Evolutionary conservation across 1,139 yeast genomes (phyloP).

Genomic region (Suhomyces chickasaworum): DNA sequence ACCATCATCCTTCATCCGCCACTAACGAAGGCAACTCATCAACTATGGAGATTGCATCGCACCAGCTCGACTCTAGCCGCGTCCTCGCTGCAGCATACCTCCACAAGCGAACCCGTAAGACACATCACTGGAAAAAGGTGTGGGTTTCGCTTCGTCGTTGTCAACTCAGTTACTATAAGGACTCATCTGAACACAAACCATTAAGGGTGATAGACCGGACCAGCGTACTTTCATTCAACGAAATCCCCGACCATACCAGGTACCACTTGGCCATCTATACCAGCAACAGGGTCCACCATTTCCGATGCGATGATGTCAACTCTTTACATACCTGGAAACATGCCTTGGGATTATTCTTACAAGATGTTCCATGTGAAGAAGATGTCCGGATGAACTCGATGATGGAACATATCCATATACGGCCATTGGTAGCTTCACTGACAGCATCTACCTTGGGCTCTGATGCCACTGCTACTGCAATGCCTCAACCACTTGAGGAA

Average conservation of each 20-base stretch:
- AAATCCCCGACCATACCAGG: constrained; percentile 36
- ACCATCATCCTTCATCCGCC: neutral
- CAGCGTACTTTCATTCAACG: constrained; percentile 25
- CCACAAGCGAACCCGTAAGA: constrained; percentile 26
- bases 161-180: constrained; percentile 61
- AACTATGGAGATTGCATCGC: neutral
- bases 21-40: no score
- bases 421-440: neutral
- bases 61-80: constrained; percentile 4
- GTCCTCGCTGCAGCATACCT: constrained; percentile 17
- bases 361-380: constrained; percentile 2
- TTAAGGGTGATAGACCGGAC: constrained; percentile 41
- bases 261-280: constrained; percentile 47
- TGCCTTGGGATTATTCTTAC: constrained; percentile 31
- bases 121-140: constrained; percentile 47
- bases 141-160: constrained; percentile 63
- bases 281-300: constrained; percentile 43
- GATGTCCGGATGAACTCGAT: neutral
- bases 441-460: neutral
- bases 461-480: neutral
- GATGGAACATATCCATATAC: neutral
- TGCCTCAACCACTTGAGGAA: neutral
- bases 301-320: constrained; percentile 37
- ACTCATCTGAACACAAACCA: constrained; percentile 58
- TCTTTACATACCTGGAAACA: constrained; percentile 47